Evolutionary conservation across 2,329 filamentous ascomycete genomes (phyloP).

Genomic region (Botrytis tulipae): DNA sequence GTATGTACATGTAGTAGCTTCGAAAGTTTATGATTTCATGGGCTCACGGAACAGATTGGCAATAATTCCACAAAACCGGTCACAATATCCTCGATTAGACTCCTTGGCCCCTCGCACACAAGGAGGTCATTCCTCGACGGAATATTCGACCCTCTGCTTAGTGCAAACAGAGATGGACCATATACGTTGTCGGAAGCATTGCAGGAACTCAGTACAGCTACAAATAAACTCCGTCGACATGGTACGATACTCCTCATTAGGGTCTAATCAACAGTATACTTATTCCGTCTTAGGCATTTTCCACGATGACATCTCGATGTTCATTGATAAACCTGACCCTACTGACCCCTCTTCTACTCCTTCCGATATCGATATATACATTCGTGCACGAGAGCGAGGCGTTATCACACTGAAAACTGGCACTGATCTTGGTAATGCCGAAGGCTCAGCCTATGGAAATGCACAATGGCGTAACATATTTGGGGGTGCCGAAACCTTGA

Average conservation of each 20-base stretch:
- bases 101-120: slow-evolving; percentile 83
- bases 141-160: slow-evolving; percentile 75
- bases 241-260: slow-evolving; percentile 53
- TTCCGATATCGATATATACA: slow-evolving; percentile 77
- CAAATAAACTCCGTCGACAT: slow-evolving; percentile 74
- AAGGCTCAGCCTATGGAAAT: slow-evolving; percentile 90
- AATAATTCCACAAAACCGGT: slow-evolving; percentile 85
- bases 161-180: slow-evolving; percentile 60
- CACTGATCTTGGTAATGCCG: slow-evolving; percentile 88
- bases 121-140: slow-evolving; percentile 78
- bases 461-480: slow-evolving; percentile 88
- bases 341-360: slow-evolving; percentile 67
- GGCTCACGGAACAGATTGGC: slow-evolving; percentile 54
- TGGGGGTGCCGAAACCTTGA: slow-evolving; percentile 87
- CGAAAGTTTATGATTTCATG: neutral
- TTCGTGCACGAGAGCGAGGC: slow-evolving; percentile 76
- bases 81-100: slow-evolving; percentile 78
- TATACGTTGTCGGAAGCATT: slow-evolving; percentile 82
- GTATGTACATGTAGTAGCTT: slow-evolving; percentile 44
- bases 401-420: slow-evolving; percentile 88
- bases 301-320: slow-evolving; percentile 77
- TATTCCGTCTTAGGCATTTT: slow-evolving; percentile 67
- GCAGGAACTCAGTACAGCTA: slow-evolving; percentile 65
- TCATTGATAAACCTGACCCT: slow-evolving; percentile 72
- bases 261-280: neutral